These are phyloP conservation scores for Ceratocystis variospora DNA, from an alignment of 2,329 filamentous ascomycete species.

Conservation along the genomic window DNA sequence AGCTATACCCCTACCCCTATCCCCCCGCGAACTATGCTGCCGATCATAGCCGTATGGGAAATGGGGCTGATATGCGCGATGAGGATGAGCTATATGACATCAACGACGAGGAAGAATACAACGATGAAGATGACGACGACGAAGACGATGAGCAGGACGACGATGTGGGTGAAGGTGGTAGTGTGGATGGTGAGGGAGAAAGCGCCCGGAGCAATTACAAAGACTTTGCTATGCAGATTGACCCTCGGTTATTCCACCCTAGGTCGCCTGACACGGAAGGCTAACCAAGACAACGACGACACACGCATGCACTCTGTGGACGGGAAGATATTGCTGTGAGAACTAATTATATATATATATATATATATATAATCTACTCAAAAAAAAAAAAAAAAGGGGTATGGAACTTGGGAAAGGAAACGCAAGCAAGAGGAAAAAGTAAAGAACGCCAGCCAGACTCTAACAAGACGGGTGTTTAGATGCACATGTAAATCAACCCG, in stretches of 20 bases:
- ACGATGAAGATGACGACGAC: slow-evolving; percentile 24
- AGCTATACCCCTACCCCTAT: background rate
- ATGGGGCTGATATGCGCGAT: background rate
- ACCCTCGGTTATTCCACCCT: slow-evolving; percentile 13
- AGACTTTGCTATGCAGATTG: slow-evolving; percentile 19
- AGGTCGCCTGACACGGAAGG: background rate
- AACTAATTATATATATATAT: slow-evolving; percentile 2
- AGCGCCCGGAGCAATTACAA: slow-evolving; percentile 22
- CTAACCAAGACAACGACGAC: background rate
- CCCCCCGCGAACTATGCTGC: background rate
- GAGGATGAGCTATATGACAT: slow-evolving; percentile 20
- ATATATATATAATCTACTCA: background rate
- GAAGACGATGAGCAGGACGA: slow-evolving; percentile 22
- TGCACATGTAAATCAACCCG: slow-evolving; percentile 2
- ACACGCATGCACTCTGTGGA: too few species aligned
- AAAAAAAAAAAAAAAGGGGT: background rate
- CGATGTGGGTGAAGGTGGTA: slow-evolving; percentile 20
- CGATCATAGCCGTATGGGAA: background rate
- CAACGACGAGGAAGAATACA: slow-evolving; percentile 22
- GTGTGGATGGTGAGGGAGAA: slow-evolving; percentile 19
- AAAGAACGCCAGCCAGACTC: background rate
- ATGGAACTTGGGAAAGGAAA: too few species aligned
- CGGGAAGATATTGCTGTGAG: background rate
- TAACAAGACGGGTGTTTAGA: background rate
- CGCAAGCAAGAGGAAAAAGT: background rate